Percentiles rank a stretch among this genome's conserved stretches.
Evolutionary conservation across 306 rosid genomes (phyloP).

Genomic region (Glycine tomentella): DNA sequence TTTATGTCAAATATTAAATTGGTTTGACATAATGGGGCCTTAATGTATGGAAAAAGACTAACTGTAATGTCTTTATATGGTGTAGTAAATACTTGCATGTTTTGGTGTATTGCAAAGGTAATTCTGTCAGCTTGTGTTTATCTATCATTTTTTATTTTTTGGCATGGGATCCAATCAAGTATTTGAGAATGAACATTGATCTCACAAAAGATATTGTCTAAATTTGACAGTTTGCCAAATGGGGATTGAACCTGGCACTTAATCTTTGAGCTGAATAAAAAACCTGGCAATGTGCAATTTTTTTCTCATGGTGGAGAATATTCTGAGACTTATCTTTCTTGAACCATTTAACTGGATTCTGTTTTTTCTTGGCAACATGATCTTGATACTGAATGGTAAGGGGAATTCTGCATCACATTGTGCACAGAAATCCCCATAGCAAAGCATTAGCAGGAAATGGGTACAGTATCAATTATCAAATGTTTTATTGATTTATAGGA

Average conservation of each 20-base stretch:
- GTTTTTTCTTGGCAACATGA: slow-evolving; percentile 33
- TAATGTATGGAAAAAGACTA: slow-evolving; percentile 18
- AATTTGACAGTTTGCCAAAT: neutral
- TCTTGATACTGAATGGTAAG: slow-evolving; percentile 28
- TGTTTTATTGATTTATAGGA: slow-evolving; percentile 23
- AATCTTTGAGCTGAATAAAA: too few species aligned
- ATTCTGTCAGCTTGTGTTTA: neutral
- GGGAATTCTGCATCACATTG: neutral
- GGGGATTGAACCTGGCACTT: neutral
- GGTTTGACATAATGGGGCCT: slow-evolving; percentile 25
- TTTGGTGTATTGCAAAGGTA: neutral
- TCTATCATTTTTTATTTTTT: neutral
- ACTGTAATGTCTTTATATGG: slow-evolving; percentile 10
- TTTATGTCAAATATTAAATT: slow-evolving; percentile 10
- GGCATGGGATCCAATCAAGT: neutral
- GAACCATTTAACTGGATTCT: slow-evolving; percentile 26
- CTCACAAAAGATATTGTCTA: slow-evolving; percentile 1
- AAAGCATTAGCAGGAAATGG: slow-evolving; percentile 9
- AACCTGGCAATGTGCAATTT: neutral
- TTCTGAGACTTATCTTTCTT: neutral
- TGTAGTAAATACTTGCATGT: slow-evolving; percentile 1
- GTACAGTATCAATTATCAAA: neutral
- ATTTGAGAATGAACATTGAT: neutral
- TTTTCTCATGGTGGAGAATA: neutral
- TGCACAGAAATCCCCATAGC: neutral